Evolutionary conservation across 2,329 filamentous ascomycete species (phyloP).

Genomic region (Trichoderma sp.): DNA sequence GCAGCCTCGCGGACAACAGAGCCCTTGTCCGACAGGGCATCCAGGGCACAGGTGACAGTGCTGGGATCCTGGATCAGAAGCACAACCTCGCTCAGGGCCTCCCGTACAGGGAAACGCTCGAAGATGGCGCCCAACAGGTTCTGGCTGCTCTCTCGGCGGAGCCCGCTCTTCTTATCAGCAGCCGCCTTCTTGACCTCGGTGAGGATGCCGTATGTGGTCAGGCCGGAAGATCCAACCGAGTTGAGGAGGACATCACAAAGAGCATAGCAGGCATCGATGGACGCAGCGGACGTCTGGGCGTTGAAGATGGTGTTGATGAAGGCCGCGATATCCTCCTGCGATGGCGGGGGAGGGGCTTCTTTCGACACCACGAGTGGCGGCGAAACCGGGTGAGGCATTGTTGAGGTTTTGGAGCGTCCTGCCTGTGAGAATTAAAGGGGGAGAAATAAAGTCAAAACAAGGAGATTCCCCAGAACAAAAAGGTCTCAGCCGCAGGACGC

Average conservation of each 20-base stretch:
- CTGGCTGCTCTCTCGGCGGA: conserved; percentile 85
- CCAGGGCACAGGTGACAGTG: conserved; percentile 70
- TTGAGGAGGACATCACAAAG: conserved; percentile 59
- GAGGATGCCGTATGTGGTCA: conserved; percentile 53
- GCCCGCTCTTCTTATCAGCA: conserved; percentile 87
- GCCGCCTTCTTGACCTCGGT: conserved; percentile 69
- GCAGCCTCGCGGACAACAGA: conserved; percentile 84
- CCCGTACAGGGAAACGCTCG: conserved; percentile 77
- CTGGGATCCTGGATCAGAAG: conserved; percentile 79
- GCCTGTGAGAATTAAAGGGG: conserved; percentile 16
- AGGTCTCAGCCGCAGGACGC: conserved; percentile 17
- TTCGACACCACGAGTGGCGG: conserved; percentile 48
- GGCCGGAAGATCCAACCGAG: conserved; percentile 52
- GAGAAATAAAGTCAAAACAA: conserved; percentile 10
- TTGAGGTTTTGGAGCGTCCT: conserved; percentile 12
- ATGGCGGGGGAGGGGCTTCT: conserved; percentile 55
- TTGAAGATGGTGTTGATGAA: conserved; percentile 67
- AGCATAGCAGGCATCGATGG: conserved; percentile 61
- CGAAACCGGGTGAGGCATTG: conserved; percentile 50
- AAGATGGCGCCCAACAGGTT: conserved; percentile 92
- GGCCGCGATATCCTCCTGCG: conserved; percentile 62
- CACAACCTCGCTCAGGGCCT: conserved; percentile 75
- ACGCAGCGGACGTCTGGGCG: conserved; percentile 64
- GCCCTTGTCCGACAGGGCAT: conserved; percentile 86
- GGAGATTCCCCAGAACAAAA: conserved; percentile 3